phyloP scores from a whole-genome alignment of 306 rosid species.

The Vigna nakashimae region DNA sequence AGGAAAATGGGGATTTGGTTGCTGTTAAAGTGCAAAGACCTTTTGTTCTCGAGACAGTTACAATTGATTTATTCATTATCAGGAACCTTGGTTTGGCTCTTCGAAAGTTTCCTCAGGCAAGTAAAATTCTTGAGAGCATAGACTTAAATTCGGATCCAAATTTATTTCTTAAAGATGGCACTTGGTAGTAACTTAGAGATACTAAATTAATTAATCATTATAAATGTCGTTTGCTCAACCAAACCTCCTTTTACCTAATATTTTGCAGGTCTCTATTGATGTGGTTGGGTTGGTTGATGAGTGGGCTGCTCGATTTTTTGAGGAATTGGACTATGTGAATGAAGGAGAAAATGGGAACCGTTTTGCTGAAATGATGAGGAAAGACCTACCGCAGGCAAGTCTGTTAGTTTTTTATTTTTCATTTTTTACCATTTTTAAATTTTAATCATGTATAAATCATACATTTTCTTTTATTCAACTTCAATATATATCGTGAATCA shows the following conservation, averaged over 20 bases:
- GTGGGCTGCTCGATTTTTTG: constrained; percentile 99
- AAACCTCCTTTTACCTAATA: constrained; percentile 32
- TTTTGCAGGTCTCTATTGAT: constrained; percentile 81
- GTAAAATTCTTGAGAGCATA: constrained; percentile 40
- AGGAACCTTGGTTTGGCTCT: constrained; percentile 92
- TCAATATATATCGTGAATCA: constrained; percentile 11
- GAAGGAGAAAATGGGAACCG: constrained; percentile 93
- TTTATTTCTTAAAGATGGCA: constrained; percentile 6
- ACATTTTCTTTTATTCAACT: constrained; percentile 23
- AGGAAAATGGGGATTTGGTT: constrained; percentile 92
- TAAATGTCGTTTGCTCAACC: constrained; percentile 32
- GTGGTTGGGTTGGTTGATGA: constrained; percentile 99
- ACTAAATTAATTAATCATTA: constrained; percentile 37
- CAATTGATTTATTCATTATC: constrained; percentile 82
- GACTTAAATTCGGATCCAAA: constrained; percentile 35
- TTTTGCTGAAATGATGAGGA: constrained; percentile 96
- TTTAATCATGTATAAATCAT: constrained; percentile 20
- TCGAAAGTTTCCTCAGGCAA: constrained; percentile 92
- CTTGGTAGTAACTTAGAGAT: constrained; percentile 33
- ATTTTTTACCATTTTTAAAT: constrained; percentile 20
- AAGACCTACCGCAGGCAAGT: constrained; percentile 95
- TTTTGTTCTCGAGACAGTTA: constrained; percentile 96
- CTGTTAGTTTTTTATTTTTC: constrained; percentile 18
- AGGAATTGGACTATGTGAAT: constrained; percentile 91
- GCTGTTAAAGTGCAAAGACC: constrained; percentile 99